Evolutionary conservation across 768 basidiomycete genomes (phyloP), one percentile per base, ranked within the genome.

Genomic region (Favolaschia claudopus): DNA sequence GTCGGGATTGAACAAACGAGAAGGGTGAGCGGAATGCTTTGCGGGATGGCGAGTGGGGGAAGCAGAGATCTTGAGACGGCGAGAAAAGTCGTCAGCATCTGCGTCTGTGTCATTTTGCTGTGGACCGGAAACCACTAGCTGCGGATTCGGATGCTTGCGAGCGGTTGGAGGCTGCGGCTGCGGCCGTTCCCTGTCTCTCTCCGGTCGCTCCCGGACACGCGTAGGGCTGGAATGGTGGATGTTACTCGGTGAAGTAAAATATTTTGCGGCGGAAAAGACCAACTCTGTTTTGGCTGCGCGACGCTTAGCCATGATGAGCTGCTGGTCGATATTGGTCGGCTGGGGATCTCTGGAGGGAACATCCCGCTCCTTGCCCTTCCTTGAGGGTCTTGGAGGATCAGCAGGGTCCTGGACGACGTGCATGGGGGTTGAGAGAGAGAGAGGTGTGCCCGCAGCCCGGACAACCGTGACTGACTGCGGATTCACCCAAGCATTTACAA

Each of bases 1-100:
- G 55, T 90, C 81, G 0, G 91, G 92, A 67, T 93, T 89, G 74
- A 79, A 94, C 1, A 93, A 82, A 63, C 63, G 63, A 37, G 63
- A 88, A 88, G 22, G 74, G 55, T 46, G 70, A 66, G 56, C 71
- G 55, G 68, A 73, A 71, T 60, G 72, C 65, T 44, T 77, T 74
- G 20, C 77, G 61, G 46, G 75, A 64, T 49, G 74, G 67, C 62
- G 67, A 58, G 79, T 76, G 52, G 83, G 69, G 34, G 84, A 71
- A 37, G 81, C 73, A 6, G 90, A 89, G 19, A 92, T 88, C 70
- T 83, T 88, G 67, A 92, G 83, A 31, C 82, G 77, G 22, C 91
- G 86, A 39, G 85, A 87, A 69, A 92, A 92, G 49, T 91, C 89
- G 63, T 87, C 89, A 40, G 84, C 80, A 71, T 91, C 89, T 7